Base-by-base conservation (phyloP, 805 yeast species). In the Candida pseudofarinosa region DNA sequence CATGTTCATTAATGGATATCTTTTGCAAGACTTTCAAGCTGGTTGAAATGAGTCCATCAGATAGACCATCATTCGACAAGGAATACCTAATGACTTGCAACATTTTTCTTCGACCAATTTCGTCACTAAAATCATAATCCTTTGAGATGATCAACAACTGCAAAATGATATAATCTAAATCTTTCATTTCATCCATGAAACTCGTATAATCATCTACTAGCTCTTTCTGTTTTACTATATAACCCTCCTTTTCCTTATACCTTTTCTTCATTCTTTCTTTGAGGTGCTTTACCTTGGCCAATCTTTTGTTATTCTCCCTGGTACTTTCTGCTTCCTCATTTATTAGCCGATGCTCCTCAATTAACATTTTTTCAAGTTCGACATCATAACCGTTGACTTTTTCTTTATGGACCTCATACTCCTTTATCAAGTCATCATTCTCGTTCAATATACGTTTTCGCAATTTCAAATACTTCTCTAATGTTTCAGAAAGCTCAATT, bases 61-160 rank as follows among this genome's bases (percentile, higher is more conserved):
- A 62, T 19, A 85, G 66, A 13, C 74, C 69, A 40, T 79, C 83
- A 34, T 76, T 72, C 1, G 82, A 73, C 44, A 85, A 65, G n/a
- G 81, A 68, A 17, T 78, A 69, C 46, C 73, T 59, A 18, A 69
- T 59, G 8, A 67, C 59, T 30, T 69, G 70, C 33, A 85, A 64
- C 79, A 88, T 80, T 36, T 80, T 80, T 59, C 96, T 76, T 56
- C 97, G 77, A 16, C 97, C 97, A 37, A 85, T 77, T 60, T 90
- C 96, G 66, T 93, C 97, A 52, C 88, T 83, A 55, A 80, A 88
- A 59, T 93, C 98, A 56, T 84, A 85, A 32, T 78, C 77, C 20
- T 76, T 75, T 0, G 90, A 83, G 19, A 88, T 76, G 7, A 68
- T 61, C 32, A 91, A 58, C 16, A 91, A 60, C 60, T 93, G 96